phyloP scores from a whole-genome alignment of 306 rosid genomes.

The Albizia julibrissin region DNA sequence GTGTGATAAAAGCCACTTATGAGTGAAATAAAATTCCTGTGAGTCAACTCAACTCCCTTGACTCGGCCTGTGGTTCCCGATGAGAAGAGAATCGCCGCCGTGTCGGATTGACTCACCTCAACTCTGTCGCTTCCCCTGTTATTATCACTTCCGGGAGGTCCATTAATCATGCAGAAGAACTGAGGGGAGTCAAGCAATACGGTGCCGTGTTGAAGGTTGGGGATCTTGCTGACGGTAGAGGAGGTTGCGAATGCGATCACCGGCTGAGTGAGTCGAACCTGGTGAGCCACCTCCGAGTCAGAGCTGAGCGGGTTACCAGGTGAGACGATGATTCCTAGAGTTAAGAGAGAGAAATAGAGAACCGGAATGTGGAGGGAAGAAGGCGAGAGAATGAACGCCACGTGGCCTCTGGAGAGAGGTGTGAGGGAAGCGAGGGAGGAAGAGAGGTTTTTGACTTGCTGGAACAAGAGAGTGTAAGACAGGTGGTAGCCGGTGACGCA shows the following conservation, averaged over 20 bases:
- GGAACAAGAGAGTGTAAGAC: conserved; percentile 48
- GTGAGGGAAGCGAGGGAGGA: conserved; percentile 38
- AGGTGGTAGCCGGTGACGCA: conserved; percentile 39
- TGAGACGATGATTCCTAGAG: conserved; percentile 59
- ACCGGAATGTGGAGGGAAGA: conserved; percentile 66
- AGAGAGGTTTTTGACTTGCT: conserved; percentile 55
- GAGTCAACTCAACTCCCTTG: conserved; percentile 64
- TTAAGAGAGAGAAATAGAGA: conserved; percentile 71
- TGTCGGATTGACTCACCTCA: conserved; percentile 48
- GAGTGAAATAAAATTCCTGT: conserved; percentile 59
- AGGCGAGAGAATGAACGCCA: conserved; percentile 73
- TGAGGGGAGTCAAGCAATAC: conserved; percentile 65
- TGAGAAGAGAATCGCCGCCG: conserved; percentile 77
- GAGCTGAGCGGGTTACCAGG: conserved; percentile 45
- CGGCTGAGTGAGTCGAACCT: neutral
- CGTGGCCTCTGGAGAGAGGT: conserved; percentile 63
- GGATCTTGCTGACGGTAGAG: conserved; percentile 34
- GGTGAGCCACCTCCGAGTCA: neutral
- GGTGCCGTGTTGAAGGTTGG: conserved; percentile 36
- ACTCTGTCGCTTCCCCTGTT: neutral
- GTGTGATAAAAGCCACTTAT: neutral
- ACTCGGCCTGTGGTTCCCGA: conserved; percentile 87
- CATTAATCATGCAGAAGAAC: conserved; percentile 43
- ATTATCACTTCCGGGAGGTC: neutral
- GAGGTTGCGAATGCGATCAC: conserved; percentile 16